phyloP scores from a whole-genome alignment of 2,329 filamentous ascomycete species.

The Apiospora rasikravindrae region DNA sequence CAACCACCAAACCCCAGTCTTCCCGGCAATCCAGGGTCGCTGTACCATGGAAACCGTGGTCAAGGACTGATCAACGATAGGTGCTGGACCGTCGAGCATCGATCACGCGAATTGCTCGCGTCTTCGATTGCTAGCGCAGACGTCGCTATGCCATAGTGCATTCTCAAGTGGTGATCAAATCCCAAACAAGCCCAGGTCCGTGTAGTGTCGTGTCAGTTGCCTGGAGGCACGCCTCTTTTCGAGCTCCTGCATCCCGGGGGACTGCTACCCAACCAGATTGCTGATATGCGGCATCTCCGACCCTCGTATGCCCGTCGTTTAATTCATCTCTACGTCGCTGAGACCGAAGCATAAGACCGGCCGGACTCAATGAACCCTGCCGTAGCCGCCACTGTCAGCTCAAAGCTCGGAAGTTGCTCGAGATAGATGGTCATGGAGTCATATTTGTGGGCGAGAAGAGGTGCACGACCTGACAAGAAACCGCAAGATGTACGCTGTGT shows the following conservation, averaged over 20 bases:
- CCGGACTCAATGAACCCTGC: background rate
- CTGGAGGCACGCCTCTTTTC: background rate
- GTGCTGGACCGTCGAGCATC: background rate
- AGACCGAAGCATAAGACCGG: background rate
- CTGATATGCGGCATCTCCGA: background rate
- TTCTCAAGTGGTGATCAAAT: background rate
- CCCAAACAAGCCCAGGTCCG: background rate
- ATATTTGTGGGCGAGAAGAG: background rate
- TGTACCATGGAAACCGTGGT: background rate
- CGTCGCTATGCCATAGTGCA: background rate
- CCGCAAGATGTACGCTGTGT: background rate
- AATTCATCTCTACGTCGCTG: background rate
- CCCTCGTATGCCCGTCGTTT: background rate
- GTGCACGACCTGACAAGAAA: background rate
- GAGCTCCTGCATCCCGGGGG: background rate
- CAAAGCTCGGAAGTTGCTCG: background rate
- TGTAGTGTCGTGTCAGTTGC: background rate
- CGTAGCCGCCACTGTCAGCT: background rate
- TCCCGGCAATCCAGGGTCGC: background rate
- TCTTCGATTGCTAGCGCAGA: background rate
- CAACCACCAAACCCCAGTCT: background rate
- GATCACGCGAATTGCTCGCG: background rate
- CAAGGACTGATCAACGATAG: background rate
- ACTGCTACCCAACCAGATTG: background rate
- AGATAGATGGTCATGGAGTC: background rate